Evolutionary conservation across 2,329 filamentous ascomycete species (phyloP).

Genomic region (Myriosclerotinia curreyana): DNA sequence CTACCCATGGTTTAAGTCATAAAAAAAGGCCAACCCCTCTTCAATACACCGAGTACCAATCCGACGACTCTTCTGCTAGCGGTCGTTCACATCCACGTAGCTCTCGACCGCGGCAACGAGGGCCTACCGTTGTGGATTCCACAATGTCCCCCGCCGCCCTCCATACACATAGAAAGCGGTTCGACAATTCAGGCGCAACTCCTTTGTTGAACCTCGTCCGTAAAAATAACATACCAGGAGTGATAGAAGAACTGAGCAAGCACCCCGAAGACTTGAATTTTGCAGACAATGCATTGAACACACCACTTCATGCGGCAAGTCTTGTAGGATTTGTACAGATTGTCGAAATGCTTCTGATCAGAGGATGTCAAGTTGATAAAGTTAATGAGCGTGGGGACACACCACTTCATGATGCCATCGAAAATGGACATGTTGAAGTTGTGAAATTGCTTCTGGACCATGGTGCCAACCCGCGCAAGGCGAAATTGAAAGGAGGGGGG

Average conservation of each 20-base stretch:
- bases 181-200: conserved; percentile 90
- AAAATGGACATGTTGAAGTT: conserved; percentile 88
- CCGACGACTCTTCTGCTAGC: conserved; percentile 63
- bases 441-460: conserved; percentile 79
- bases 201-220: conserved; percentile 82
- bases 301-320: conserved; percentile 88
- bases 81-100: conserved; percentile 58
- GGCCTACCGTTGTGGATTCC: conserved; percentile 56
- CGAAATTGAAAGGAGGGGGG: conserved; percentile 72
- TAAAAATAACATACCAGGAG: conserved; percentile 75
- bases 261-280: conserved; percentile 85
- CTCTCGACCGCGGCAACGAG: conserved; percentile 56
- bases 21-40: conserved; percentile 65
- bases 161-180: conserved; percentile 74
- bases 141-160: conserved; percentile 67
- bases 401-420: conserved; percentile 90
- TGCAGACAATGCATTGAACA: conserved; percentile 93
- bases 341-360: conserved; percentile 79
- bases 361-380: conserved; percentile 80
- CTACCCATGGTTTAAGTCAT: conserved; percentile 52
- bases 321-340: conserved; percentile 84
- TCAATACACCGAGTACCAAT: conserved; percentile 61
- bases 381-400: conserved; percentile 83
- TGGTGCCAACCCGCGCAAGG: conserved; percentile 86
- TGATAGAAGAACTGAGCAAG: conserved; percentile 66